These are phyloP conservation scores for Cylindricascospora bacillispora DNA, from an alignment of 1,139 yeast species.

Conservation along the genomic window DNA sequence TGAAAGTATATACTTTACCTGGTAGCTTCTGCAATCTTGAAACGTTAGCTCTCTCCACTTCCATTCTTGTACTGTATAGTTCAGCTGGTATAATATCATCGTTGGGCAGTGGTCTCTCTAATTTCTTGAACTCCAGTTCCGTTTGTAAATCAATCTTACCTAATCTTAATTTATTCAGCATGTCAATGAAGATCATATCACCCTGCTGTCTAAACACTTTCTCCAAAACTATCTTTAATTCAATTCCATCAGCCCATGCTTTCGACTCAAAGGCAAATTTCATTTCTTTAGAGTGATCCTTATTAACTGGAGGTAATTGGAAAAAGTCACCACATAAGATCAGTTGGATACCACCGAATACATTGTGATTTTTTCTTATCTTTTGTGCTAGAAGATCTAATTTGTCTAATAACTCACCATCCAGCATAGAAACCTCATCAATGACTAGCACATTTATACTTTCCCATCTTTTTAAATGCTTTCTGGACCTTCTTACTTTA, in stretches of 20 bases:
- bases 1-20: constrained; percentile 37
- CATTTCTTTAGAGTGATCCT: constrained; percentile 20
- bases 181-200: constrained; percentile 59
- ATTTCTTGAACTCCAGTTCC: constrained; percentile 38
- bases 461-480: constrained; percentile 49
- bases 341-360: constrained; percentile 86
- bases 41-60: constrained; percentile 71
- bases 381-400: constrained; percentile 51
- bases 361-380: constrained; percentile 37
- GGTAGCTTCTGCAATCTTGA: constrained; percentile 39
- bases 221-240: constrained; percentile 52
- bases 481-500: constrained; percentile 43
- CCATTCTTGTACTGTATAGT: constrained; percentile 67
- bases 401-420: constrained; percentile 60
- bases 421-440: constrained; percentile 87
- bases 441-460: constrained; percentile 51
- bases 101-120: constrained; percentile 43
- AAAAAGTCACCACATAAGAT: constrained; percentile 83
- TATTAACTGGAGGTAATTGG: constrained; percentile 76
- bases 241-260: constrained; percentile 58
- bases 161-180: constrained; percentile 78
- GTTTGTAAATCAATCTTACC: constrained; percentile 54
- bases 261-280: constrained; percentile 67
- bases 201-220: constrained; percentile 91
- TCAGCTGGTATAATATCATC: constrained; percentile 76